Percentiles rank a stretch among this genome's conserved stretches.
phyloP scores from a whole-genome alignment of 2,329 filamentous ascomycete genomes.

The Anisogramma anomala region DNA sequence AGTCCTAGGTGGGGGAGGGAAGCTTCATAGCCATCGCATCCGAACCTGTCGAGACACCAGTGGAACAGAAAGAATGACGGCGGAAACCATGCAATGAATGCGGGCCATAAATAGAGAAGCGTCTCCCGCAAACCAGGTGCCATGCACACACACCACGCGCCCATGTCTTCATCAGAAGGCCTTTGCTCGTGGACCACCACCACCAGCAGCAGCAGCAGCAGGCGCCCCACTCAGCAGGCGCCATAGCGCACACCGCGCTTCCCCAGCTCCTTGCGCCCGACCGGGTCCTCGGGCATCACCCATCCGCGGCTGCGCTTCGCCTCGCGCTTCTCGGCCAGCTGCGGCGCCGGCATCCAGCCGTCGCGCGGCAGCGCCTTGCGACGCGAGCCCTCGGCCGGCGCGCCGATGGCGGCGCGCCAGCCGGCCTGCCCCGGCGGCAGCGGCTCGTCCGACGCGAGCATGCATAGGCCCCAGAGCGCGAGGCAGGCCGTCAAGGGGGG shows the following conservation, averaged over 20 bases:
- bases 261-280: slow-evolving; percentile 60
- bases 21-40: too few relatives aligned
- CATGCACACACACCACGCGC: too few relatives aligned
- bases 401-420: slow-evolving; percentile 63
- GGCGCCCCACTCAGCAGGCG: slow-evolving; percentile 12
- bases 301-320: slow-evolving; percentile 63
- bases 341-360: slow-evolving; percentile 63
- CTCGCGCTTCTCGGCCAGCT: slow-evolving; percentile 63
- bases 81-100: too few relatives aligned
- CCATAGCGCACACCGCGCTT: slow-evolving; percentile 52
- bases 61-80: too few relatives aligned
- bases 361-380: slow-evolving; percentile 60
- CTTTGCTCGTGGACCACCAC: too few relatives aligned
- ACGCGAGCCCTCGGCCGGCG: slow-evolving; percentile 59
- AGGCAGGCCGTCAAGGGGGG: slow-evolving; percentile 55
- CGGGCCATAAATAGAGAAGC: too few relatives aligned
- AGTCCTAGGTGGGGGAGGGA: too few relatives aligned
- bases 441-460: slow-evolving; percentile 27
- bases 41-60: too few relatives aligned
- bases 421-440: slow-evolving; percentile 36
- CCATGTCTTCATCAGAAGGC: too few relatives aligned
- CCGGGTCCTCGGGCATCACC: slow-evolving; percentile 63
- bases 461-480: slow-evolving; percentile 65
- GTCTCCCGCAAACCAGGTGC: too few relatives aligned
- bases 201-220: too few relatives aligned